Percentiles rank a stretch among this genome's conserved stretches.
Conservation (phyloP, 1,284 basidiomycete genomes). For the Sporisorium graminicola region DNA sequence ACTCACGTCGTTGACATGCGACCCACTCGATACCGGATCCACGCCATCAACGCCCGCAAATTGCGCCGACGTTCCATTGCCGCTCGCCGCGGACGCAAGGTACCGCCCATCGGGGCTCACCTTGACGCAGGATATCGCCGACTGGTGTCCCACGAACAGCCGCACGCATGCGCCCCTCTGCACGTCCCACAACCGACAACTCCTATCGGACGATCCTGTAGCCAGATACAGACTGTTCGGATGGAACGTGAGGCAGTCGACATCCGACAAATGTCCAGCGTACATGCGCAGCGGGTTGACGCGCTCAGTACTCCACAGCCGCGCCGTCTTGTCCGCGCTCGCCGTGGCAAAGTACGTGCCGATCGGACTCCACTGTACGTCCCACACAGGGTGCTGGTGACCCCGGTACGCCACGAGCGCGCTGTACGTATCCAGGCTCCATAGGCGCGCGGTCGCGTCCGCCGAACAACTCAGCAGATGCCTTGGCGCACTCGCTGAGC, state of each 20-base stretch:
- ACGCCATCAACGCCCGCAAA: slow-evolving; percentile 33
- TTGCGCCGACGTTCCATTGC: slow-evolving; percentile 46
- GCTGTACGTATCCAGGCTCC: slow-evolving; percentile 94
- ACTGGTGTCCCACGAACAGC: slow-evolving; percentile 95
- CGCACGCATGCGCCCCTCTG: slow-evolving; percentile 92
- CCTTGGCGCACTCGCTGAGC: slow-evolving; percentile 85
- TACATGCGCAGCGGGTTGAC: slow-evolving; percentile 89
- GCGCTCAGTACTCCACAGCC: slow-evolving; percentile 95
- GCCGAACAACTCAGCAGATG: slow-evolving; percentile 93
- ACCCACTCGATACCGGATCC: slow-evolving; percentile 15
- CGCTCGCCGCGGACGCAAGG: slow-evolving; percentile 80
- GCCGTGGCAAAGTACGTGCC: slow-evolving; percentile 98
- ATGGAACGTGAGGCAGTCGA: slow-evolving; percentile 96
- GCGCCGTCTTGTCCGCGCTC: slow-evolving; percentile 91
- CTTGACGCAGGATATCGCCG: slow-evolving; percentile 86
- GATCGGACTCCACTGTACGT: slow-evolving; percentile 96
- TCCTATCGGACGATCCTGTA: slow-evolving; percentile 95
- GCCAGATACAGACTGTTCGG: slow-evolving; percentile 97
- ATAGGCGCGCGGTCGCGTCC: slow-evolving; percentile 89
- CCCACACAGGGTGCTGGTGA: slow-evolving; percentile 98
- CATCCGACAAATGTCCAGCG: slow-evolving; percentile 95
- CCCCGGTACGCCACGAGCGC: slow-evolving; percentile 95
- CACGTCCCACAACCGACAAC: slow-evolving; percentile 97
- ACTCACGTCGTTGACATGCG: slow-evolving; percentile 79
- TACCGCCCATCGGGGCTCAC: slow-evolving; percentile 94